phyloP scores from a whole-genome alignment of 2,329 filamentous ascomycete genomes.

The Thermomyces lanuginosus region DNA sequence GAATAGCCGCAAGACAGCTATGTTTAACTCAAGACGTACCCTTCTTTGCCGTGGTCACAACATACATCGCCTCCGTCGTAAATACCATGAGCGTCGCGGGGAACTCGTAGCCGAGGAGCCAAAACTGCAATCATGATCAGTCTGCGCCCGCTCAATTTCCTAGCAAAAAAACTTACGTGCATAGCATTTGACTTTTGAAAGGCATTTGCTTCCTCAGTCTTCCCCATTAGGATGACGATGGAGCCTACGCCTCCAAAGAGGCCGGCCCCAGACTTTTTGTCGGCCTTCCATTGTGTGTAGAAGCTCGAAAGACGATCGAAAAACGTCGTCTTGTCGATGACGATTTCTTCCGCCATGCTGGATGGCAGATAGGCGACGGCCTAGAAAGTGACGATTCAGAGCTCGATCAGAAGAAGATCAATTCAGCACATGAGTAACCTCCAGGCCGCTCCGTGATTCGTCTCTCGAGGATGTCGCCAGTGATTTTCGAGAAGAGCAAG shows the following conservation, averaged over 20 bases:
- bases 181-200: constrained; percentile 95
- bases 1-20: not conserved
- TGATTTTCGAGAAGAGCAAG: too few species aligned
- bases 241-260: constrained; percentile 76
- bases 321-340: constrained; percentile 86
- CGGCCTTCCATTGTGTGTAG: constrained; percentile 84
- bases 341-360: constrained; percentile 61
- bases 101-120: constrained; percentile 97
- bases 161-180: constrained; percentile 46
- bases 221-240: constrained; percentile 83
- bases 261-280: constrained; percentile 74
- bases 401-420: not conserved
- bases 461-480: too few species aligned
- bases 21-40: constrained; percentile 47
- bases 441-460: too few species aligned
- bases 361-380: too few species aligned
- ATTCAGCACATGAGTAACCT: too few species aligned
- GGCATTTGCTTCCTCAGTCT: constrained; percentile 71
- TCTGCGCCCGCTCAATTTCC: constrained; percentile 4
- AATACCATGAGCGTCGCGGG: constrained; percentile 89
- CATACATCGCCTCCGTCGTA: constrained; percentile 72
- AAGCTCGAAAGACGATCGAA: constrained; percentile 83
- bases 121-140: constrained; percentile 49
- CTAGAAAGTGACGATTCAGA: too few species aligned
- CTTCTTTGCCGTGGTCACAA: constrained; percentile 95